Conservation (phyloP, 2,329 filamentous ascomycete genomes). For the Trichoderma asperellum region DNA sequence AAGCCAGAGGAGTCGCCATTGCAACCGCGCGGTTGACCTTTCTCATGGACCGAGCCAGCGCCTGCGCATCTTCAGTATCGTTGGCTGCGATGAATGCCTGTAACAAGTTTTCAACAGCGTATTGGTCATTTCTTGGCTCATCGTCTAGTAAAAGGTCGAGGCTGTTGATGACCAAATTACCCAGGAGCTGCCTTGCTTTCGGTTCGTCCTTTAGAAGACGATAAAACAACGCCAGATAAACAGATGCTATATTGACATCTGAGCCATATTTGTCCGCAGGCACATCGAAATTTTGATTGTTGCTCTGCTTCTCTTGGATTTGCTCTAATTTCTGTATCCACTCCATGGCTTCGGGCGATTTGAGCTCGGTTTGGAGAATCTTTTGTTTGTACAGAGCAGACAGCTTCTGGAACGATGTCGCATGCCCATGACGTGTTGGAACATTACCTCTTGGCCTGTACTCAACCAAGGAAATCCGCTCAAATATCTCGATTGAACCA, state of each 20-base stretch:
- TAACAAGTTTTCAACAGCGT: conserved; percentile 48
- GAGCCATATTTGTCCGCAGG: conserved; percentile 47
- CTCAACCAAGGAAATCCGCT: conserved; percentile 44
- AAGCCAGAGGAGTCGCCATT: conserved; percentile 37
- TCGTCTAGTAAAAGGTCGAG: conserved; percentile 46
- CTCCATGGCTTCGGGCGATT: conserved; percentile 34
- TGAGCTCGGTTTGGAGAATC: conserved; percentile 38
- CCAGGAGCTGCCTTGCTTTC: conserved; percentile 40
- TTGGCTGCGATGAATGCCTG: conserved; percentile 46
- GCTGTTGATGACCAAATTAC: conserved; percentile 43
- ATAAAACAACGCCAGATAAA: conserved; percentile 47
- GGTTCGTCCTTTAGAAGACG: conserved; percentile 38
- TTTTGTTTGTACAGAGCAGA: conserved; percentile 45
- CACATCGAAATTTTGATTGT: conserved; percentile 46
- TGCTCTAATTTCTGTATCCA: conserved; percentile 45
- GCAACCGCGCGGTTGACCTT: conserved; percentile 40
- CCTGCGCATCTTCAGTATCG: conserved; percentile 43
- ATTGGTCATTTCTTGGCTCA: conserved; percentile 48
- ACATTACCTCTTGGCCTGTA: conserved; percentile 47
- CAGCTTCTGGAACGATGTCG: conserved; percentile 47
- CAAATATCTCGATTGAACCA: conserved; percentile 43
- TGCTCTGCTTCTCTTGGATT: conserved; percentile 44
- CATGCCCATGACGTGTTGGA: conserved; percentile 45
- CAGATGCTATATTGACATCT: conserved; percentile 48
- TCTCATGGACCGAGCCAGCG: conserved; percentile 47